phyloP scores from a whole-genome alignment of 2,329 filamentous ascomycete species.

The Cladorrhinum sp. region DNA sequence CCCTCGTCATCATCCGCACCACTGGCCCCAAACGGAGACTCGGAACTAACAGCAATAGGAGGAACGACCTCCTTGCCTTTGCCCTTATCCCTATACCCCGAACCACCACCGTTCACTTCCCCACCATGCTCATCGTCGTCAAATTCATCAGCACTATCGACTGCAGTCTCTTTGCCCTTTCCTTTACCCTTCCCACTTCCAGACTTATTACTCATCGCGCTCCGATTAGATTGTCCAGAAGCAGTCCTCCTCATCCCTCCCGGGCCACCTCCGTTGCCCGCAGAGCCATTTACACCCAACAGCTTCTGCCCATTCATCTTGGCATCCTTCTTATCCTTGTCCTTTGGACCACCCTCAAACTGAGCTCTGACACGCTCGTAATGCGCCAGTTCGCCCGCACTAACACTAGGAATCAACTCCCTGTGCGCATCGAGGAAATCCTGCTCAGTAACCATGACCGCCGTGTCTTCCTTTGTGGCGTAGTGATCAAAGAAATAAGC shows the following conservation, averaged over 20 bases:
- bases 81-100: conserved; percentile 42
- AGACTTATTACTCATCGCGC: conserved; percentile 20
- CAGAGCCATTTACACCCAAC: background rate
- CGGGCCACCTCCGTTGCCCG: conserved; percentile 20
- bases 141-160: conserved; percentile 38
- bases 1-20: conserved; percentile 57
- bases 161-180: conserved; percentile 28
- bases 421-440: conserved; percentile 80
- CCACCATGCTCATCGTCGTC: conserved; percentile 34
- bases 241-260: conserved; percentile 11
- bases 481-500: conserved; percentile 96
- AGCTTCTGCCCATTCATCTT: background rate
- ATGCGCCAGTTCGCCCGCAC: conserved; percentile 84
- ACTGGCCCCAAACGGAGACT: conserved; percentile 47
- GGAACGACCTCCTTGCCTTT: conserved; percentile 62
- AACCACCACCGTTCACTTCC: conserved; percentile 31
- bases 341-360: conserved; percentile 68
- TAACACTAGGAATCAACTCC: conserved; percentile 92
- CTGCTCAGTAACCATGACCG: conserved; percentile 82
- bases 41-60: conserved; percentile 43
- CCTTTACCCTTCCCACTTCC: conserved; percentile 25
- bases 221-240: conserved; percentile 15
- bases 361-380: conserved; percentile 79
- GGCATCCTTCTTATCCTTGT: conserved; percentile 39
- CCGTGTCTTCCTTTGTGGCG: conserved; percentile 75